A percentile compares a stretch with the other conserved stretches of the same genome.
Evolutionary conservation across 2,329 filamentous ascomycete species (phyloP).

Genomic region (Bipolaris victoriae): DNA sequence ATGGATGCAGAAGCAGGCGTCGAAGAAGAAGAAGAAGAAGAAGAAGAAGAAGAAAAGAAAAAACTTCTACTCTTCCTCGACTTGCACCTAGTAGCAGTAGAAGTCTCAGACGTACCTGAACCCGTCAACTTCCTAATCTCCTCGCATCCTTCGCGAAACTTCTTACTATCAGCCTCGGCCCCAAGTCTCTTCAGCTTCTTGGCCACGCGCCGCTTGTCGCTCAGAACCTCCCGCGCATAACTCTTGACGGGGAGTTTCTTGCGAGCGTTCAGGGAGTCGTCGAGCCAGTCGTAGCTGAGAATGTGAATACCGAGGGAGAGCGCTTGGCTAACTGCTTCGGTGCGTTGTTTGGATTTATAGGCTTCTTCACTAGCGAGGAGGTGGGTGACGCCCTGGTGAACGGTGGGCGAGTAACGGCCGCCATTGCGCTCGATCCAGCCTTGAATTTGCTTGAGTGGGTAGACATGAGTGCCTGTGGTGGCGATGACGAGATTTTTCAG

Average conservation of each 20-base stretch:
- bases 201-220: conserved; percentile 41
- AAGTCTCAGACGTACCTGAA: conserved; percentile 46
- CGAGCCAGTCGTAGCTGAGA: conserved; percentile 54
- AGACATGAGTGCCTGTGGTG: conserved; percentile 63
- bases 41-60: conserved; percentile 28
- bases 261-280: conserved; percentile 54
- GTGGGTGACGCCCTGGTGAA: conserved; percentile 70
- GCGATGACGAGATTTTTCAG: conserved; percentile 64
- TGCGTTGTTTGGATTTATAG: conserved; percentile 64
- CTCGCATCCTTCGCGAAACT: conserved; percentile 42
- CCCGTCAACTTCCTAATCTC: conserved; percentile 38
- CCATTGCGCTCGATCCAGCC: conserved; percentile 70
- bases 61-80: conserved; percentile 25
- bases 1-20: neutral
- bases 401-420: conserved; percentile 61
- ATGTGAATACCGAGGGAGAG: conserved; percentile 35
- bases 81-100: conserved; percentile 19
- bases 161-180: conserved; percentile 35
- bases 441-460: conserved; percentile 60
- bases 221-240: conserved; percentile 43
- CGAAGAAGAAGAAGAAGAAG: too few relatives aligned
- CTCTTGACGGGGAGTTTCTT: conserved; percentile 41
- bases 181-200: conserved; percentile 39
- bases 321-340: conserved; percentile 41
- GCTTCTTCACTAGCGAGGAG: conserved; percentile 70